Conservation (phyloP, 768 basidiomycete genomes). For the Chalciporus piperatus region DNA sequence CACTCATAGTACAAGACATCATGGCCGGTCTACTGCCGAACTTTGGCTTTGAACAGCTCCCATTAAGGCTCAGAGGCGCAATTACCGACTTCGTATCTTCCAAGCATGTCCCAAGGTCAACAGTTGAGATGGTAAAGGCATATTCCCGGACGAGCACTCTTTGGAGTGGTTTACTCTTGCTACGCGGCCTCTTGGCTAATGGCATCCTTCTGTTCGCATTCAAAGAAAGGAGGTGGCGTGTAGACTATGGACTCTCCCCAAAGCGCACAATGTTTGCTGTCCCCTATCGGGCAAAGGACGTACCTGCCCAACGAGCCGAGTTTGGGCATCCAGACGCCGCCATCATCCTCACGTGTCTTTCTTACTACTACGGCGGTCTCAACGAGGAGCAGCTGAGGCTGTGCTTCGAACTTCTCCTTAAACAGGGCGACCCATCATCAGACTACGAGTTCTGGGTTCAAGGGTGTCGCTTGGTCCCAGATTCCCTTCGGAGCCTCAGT, state of each 20-base stretch:
- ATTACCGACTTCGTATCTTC: constrained; percentile 14
- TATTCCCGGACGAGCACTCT: not conserved
- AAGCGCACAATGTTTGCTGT: constrained; percentile 44
- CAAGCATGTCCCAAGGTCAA: constrained; percentile 2
- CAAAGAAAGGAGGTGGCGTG: constrained; percentile 42
- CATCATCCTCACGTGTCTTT: constrained; percentile 43
- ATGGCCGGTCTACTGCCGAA: constrained; percentile 10
- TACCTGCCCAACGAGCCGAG: constrained; percentile 42
- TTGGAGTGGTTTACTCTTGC: constrained; percentile 23
- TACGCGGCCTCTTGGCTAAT: constrained; percentile 33
- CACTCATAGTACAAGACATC: constrained; percentile 2
- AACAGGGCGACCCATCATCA: constrained; percentile 36
- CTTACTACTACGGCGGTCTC: constrained; percentile 48
- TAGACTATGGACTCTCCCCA: constrained; percentile 47
- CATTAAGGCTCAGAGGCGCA: not conserved
- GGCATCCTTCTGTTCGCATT: constrained; percentile 40
- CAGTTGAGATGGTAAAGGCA: not conserved
- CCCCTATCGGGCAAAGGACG: constrained; percentile 50
- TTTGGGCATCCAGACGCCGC: constrained; percentile 52
- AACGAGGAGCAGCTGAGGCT: constrained; percentile 33
- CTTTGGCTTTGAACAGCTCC: constrained; percentile 12
- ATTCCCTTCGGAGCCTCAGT: constrained; percentile 27
- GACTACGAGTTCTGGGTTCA: constrained; percentile 25
- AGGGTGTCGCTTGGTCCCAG: constrained; percentile 28
- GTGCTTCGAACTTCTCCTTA: constrained; percentile 37